Base-by-base conservation (phyloP, 2,329 filamentous ascomycete species). In the Endothia cerciana region DNA sequence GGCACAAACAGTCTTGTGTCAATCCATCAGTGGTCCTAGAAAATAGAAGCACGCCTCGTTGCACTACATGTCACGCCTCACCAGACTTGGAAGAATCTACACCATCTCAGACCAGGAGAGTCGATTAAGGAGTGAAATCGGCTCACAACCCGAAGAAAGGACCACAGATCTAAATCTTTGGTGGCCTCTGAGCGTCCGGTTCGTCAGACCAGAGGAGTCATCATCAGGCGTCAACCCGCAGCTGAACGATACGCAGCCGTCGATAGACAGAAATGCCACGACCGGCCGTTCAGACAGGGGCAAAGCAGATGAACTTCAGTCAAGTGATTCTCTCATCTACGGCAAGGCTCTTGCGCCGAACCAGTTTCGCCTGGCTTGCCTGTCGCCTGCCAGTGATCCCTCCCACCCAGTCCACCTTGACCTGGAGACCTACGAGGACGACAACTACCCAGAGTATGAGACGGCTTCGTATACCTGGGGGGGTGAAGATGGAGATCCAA, bases 401-500 rank as follows among this genome's bases (percentile, higher is more conserved):
- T 36, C 28, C 1, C 36, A 33, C 2, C 68, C 66, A 11, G 28
- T 71, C 17, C 70, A 72, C 43, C n/a, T 71, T 6, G 43, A 22
- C 1, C 43, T 72, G 13, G 70, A 71, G 53, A 64, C 62, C 1
- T 66, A 69, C 30, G 10, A 7, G 0, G n/a, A 69, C 36, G 43
- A 68, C 62, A 71, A 60, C 43, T 67, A 65, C 28, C 73, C 73
- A 1, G 73, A 76, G 41, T 75, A 75, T 61, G 73, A 76, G 58
- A 69, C 72, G 0, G 68, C 71, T 7, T 75, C 73, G 0, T 74
- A 76, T 56, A 69, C 69, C 0, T 76, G 74, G 74, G 73, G 28
- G 7, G 73, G 72, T 19, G 73, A 76, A 58, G 65, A 71, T 11
- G 69, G 56, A 5, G 73, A 76, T 53, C 70, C 38, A 22, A 57